Evolutionary conservation across 495 filamentous ascomycete genomes (phyloP).

Genomic region (Poronia punctata): DNA sequence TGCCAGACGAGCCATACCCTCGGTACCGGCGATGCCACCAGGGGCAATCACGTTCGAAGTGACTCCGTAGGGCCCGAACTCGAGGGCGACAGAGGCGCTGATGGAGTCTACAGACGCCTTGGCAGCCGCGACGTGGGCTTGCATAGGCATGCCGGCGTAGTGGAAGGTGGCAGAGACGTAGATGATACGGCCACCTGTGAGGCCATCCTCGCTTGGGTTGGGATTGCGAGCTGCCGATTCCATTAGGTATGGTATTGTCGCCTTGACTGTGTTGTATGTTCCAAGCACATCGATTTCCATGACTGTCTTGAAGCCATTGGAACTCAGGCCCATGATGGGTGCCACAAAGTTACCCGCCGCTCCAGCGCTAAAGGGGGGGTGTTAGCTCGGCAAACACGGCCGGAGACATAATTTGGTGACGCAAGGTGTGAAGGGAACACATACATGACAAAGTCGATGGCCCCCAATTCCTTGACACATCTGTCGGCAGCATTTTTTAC

Average conservation of each 20-base stretch:
- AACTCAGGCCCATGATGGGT: conserved; percentile 68
- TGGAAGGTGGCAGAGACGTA: conserved; percentile 87
- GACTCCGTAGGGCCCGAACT: conserved; percentile 83
- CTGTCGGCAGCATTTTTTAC: conserved; percentile 66
- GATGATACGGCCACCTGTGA: conserved; percentile 76
- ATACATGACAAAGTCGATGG: conserved; percentile 91
- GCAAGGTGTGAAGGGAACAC: conserved; percentile 12
- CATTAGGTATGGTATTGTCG: conserved; percentile 70
- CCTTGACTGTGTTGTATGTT: conserved; percentile 92
- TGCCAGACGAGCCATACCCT: conserved; percentile 50
- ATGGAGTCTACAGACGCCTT: conserved; percentile 89
- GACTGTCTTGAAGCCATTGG: conserved; percentile 90
- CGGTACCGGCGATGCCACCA: conserved; percentile 64
- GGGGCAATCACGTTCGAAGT: conserved; percentile 84
- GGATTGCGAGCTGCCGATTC: conserved; percentile 60
- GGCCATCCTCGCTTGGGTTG: conserved; percentile 34
- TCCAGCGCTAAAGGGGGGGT: conserved; percentile 56
- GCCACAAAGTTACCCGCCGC: conserved; percentile 96
- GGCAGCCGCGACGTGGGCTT: conserved; percentile 79
- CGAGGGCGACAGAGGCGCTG: conserved; percentile 64
- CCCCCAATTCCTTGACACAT: conserved; percentile 74
- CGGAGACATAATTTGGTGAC: no score
- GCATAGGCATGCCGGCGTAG: conserved; percentile 75
- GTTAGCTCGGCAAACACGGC: conserved; percentile 10
- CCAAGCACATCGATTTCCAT: conserved; percentile 95